phyloP scores from a whole-genome alignment of 495 filamentous ascomycete species.

The Cercophora samala region DNA sequence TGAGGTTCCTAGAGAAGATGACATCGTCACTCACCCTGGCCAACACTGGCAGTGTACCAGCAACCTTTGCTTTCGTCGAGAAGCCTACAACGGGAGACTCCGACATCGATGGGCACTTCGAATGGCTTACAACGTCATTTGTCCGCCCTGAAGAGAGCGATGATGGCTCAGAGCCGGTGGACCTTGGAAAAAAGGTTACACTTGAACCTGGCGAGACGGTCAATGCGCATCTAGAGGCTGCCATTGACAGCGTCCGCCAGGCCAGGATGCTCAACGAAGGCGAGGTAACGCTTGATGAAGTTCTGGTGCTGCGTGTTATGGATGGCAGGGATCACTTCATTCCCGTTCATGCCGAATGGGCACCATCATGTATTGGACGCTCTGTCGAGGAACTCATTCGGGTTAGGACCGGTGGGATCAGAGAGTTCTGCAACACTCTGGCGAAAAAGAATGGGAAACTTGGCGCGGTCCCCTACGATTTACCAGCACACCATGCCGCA shows the following conservation, averaged over 20 bases:
- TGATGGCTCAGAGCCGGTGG: conserved; percentile 39
- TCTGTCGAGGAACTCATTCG: conserved; percentile 78
- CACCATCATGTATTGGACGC: conserved; percentile 76
- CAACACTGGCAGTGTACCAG: conserved; percentile 79
- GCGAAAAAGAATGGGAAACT: conserved; percentile 23
- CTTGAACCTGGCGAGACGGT: conserved; percentile 81
- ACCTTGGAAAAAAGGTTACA: conserved; percentile 50
- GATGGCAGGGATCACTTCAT: conserved; percentile 91
- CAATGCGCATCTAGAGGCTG: conserved; percentile 61
- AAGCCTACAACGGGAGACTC: conserved; percentile 53
- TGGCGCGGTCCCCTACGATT: conserved; percentile 44
- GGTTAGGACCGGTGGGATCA: conserved; percentile 73
- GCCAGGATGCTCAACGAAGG: conserved; percentile 70
- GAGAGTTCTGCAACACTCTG: conserved; percentile 39
- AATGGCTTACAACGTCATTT: conserved; percentile 69
- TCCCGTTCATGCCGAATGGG: conserved; percentile 71
- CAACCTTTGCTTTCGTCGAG: conserved; percentile 71
- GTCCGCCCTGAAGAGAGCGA: conserved; percentile 40
- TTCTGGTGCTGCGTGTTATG: conserved; percentile 82
- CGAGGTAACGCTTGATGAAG: conserved; percentile 66
- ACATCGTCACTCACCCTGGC: conserved; percentile 72
- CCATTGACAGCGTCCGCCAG: conserved; percentile 60
- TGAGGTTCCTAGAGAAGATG: conserved; percentile 64
- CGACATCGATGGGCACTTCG: conserved; percentile 40
- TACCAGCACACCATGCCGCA: conserved; percentile 47